Base-by-base conservation (phyloP, 106 monocot genomes). In the Dendrobium chrysotoxum region DNA sequence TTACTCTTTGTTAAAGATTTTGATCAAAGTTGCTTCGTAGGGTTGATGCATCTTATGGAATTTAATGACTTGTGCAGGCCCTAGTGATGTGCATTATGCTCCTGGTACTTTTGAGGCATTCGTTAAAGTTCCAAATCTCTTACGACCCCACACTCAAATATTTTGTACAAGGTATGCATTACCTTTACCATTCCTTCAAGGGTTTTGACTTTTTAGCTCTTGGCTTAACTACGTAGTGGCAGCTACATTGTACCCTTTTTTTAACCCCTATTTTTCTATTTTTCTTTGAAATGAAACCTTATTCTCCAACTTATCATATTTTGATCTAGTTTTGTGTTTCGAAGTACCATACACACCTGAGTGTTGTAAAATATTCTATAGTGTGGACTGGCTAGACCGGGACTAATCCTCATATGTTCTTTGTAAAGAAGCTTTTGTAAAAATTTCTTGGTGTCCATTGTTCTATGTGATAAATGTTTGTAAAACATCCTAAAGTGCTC, bases 61-160 rank as follows among this genome's bases (percentile, higher is more conserved):
- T 82, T 16, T 76, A 28, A 79, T 86, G 79, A 58, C 58, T 72
- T 16, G 39, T 85, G 54, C 71, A 98, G 98, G 98, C 13, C 95
- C 98, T 66, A 88, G 87, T 81, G 95, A 95, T 93, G 84, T 89
- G 53, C 85, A 92, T 79, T 79, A 84, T 83, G 82, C 91, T 45
- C 30, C 86, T 28, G 83, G 77, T 83, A 88, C 86, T 53, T 98
- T 98, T 83, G 98, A 98, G 80, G 88, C 90, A 45, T 98, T 95
- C 87, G 87, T 95, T 78, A 95, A 90, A 87, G 98, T 98, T 90
- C 98, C 98, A 79, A 86, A 82, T 45, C 74, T 85, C 28, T 89
- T 98, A 71, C 95, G 98, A 66, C 98, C 98, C 20, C 98, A 98
- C 83, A 93, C 98, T 78, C 98, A 98, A 86, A 95, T 98, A 84